Conservation (phyloP, 257 asterid species). For the Nicotiana tomentosiformis region DNA sequence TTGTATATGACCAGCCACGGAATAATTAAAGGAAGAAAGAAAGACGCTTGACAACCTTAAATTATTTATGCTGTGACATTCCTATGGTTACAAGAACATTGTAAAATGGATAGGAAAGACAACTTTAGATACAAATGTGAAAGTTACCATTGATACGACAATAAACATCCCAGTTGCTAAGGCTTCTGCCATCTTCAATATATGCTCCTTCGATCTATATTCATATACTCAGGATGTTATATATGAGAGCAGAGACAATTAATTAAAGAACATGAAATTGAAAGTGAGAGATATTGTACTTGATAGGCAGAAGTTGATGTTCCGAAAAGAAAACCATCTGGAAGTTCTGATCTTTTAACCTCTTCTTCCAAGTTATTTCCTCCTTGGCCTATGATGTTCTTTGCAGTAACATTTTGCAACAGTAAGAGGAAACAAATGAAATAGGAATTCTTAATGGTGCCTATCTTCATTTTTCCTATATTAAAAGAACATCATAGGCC, state of each 20-base stretch:
- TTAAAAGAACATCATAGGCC: no score
- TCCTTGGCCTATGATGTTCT: neutral
- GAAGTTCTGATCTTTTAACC: neutral
- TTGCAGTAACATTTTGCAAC: neutral
- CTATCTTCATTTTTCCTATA: neutral
- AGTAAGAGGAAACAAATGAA: neutral
- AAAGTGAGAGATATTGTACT: neutral
- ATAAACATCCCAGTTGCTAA: constrained; percentile 24
- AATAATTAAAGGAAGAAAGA: neutral
- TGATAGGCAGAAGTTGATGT: constrained; percentile 14
- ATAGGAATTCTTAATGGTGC: neutral
- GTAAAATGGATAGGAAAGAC: no score
- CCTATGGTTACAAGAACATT: no score
- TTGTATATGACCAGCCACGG: no score
- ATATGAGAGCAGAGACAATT: neutral
- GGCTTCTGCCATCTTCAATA: constrained; percentile 24
- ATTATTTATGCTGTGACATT: no score
- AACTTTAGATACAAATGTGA: neutral
- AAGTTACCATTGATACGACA: constrained; percentile 12
- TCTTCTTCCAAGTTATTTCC: neutral
- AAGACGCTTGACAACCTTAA: no score
- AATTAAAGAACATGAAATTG: neutral
- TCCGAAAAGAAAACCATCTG: constrained; percentile 14
- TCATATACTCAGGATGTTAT: neutral
- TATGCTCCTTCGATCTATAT: constrained; percentile 28